phyloP scores from a whole-genome alignment of 768 basidiomycete genomes.

The Hygrocybe coccinea region DNA sequence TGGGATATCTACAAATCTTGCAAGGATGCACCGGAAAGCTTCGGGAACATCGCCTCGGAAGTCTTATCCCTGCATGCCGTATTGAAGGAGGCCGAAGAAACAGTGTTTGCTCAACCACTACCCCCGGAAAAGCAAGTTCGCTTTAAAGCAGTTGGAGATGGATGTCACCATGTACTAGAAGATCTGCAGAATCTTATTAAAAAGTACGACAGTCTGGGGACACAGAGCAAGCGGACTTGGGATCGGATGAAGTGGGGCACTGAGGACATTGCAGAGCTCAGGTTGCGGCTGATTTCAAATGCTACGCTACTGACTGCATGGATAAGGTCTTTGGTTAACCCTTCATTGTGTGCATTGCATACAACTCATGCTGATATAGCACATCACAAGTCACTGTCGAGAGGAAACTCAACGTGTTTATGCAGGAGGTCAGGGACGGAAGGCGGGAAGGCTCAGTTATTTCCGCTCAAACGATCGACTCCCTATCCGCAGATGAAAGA shows the following conservation, averaged over 20 bases:
- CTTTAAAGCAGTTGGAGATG: background rate
- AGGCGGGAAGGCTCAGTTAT: background rate
- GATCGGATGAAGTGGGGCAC: conserved; percentile 18
- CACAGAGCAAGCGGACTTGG: background rate
- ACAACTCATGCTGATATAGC: background rate
- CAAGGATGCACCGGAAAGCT: conserved; percentile 7
- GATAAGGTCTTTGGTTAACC: background rate
- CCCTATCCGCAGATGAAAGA: background rate
- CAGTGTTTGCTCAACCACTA: conserved; percentile 20
- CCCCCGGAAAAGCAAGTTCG: conserved; percentile 31
- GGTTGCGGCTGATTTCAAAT: background rate
- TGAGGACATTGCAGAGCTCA: background rate
- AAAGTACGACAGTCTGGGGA: conserved; percentile 20
- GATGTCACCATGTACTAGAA: conserved; percentile 15
- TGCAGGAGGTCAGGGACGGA: background rate
- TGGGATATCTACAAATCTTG: conserved; percentile 10
- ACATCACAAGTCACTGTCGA: background rate
- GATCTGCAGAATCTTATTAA: conserved; percentile 21
- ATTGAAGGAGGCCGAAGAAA: conserved; percentile 10
- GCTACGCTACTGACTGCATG: background rate
- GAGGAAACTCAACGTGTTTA: background rate
- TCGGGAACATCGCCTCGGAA: conserved; percentile 3
- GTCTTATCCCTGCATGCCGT: conserved; percentile 9
- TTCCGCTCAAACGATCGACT: background rate
- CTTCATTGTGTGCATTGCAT: background rate